Conservation (phyloP, 1,139 yeast species). For the Diutina siamensis region DNA sequence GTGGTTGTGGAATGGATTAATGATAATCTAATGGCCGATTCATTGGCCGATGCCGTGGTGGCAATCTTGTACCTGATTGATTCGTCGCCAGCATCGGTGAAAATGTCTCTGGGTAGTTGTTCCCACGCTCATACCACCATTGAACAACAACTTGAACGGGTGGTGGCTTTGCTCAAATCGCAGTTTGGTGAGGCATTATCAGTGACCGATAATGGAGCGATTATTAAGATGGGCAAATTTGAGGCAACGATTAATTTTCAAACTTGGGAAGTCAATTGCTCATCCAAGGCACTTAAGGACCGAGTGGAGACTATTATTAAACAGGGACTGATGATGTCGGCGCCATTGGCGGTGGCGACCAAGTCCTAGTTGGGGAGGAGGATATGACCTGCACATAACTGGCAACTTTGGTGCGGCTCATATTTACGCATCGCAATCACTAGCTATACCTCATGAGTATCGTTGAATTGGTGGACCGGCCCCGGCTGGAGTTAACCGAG, state of each 20-base stretch:
- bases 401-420: too few relatives aligned
- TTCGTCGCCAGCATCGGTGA: slow-evolving; percentile 91
- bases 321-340: slow-evolving; percentile 69
- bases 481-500: slow-evolving; percentile 71
- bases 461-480: slow-evolving; percentile 34
- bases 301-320: slow-evolving; percentile 73
- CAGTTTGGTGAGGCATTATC: slow-evolving; percentile 79
- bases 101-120: slow-evolving; percentile 56
- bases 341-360: slow-evolving; percentile 34
- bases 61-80: slow-evolving; percentile 88
- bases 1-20: slow-evolving; percentile 85
- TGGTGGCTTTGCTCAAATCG: slow-evolving; percentile 54
- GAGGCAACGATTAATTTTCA: slow-evolving; percentile 60
- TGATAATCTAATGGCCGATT: slow-evolving; percentile 71
- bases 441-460: not conserved
- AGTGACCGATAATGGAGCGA: slow-evolving; percentile 31
- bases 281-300: slow-evolving; percentile 66
- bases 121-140: slow-evolving; percentile 21
- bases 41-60: slow-evolving; percentile 87
- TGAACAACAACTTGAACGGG: slow-evolving; percentile 34
- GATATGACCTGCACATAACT: too few relatives aligned
- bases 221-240: slow-evolving; percentile 57
- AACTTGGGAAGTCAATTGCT: slow-evolving; percentile 60
- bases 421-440: not conserved
- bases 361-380: not conserved